Percentiles rank a stretch among this genome's conserved stretches.
These are phyloP conservation scores for Podaxis rugospora DNA, from an alignment of 768 basidiomycete genomes.

Conservation along the genomic window DNA sequence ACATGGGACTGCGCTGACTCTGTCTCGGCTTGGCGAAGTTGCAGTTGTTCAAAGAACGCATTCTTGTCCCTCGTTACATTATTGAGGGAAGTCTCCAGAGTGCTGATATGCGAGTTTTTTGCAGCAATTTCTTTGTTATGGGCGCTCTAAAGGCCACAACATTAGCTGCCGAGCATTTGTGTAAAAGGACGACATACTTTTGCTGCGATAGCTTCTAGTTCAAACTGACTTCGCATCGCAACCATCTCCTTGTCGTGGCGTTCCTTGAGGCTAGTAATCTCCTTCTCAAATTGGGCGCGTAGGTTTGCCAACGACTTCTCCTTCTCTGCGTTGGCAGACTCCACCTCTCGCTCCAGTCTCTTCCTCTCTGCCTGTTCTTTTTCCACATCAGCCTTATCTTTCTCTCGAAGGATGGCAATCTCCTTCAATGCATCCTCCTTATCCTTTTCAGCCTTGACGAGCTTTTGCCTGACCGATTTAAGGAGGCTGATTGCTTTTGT, in stretches of 20 bases:
- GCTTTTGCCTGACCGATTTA: slow-evolving; percentile 93
- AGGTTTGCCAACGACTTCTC: slow-evolving; percentile 60
- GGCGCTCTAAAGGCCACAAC: slow-evolving; percentile 41
- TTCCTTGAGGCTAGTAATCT: slow-evolving; percentile 55
- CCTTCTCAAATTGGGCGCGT: slow-evolving; percentile 68
- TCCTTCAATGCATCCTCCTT: slow-evolving; percentile 75
- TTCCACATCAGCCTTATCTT: slow-evolving; percentile 48
- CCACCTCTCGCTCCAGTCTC: slow-evolving; percentile 60
- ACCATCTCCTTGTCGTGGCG: slow-evolving; percentile 71
- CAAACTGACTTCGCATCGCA: slow-evolving; percentile 63
- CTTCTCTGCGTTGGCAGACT: slow-evolving; percentile 53
- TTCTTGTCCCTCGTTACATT: slow-evolving; percentile 73
- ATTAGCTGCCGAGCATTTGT: not conserved
- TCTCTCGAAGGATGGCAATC: slow-evolving; percentile 43
- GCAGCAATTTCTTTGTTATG: slow-evolving; percentile 63
- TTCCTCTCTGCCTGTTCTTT: slow-evolving; percentile 50
- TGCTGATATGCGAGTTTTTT: slow-evolving; percentile 58
- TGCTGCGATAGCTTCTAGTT: slow-evolving; percentile 66
- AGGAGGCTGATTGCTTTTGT: slow-evolving; percentile 88
- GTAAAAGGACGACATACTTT: slow-evolving; percentile 44
- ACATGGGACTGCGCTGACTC: slow-evolving; percentile 78
- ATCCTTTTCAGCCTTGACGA: slow-evolving; percentile 96
- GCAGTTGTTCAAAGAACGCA: slow-evolving; percentile 78
- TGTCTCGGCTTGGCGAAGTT: slow-evolving; percentile 84
- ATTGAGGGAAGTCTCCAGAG: slow-evolving; percentile 68